Conservation (phyloP, 2,329 filamentous ascomycete species). For the Amauroascus niger region DNA sequence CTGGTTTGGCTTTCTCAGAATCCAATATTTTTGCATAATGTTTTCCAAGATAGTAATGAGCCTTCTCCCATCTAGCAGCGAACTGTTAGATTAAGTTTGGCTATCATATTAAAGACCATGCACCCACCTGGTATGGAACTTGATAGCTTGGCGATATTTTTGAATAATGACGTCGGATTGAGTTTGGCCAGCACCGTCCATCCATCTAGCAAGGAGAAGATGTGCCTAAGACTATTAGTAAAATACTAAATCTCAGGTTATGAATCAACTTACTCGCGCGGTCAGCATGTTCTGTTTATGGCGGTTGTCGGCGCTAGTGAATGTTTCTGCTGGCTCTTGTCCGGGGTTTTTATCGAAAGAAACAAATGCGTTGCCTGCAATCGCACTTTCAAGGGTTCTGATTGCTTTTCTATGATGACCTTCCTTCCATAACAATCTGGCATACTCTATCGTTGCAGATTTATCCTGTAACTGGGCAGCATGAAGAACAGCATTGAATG, state of each 20-base stretch:
- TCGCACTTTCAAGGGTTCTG: constrained; percentile 76
- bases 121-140: constrained; percentile 31
- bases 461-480: constrained; percentile 75
- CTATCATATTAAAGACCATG: neutral
- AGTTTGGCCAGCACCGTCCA: constrained; percentile 88
- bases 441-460: constrained; percentile 87
- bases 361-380: constrained; percentile 68
- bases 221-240: constrained; percentile 50
- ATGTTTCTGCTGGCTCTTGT: constrained; percentile 31
- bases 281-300: constrained; percentile 44
- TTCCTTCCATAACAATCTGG: constrained; percentile 84
- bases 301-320: constrained; percentile 26
- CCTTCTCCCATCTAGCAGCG: constrained; percentile 73
- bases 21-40: constrained; percentile 96
- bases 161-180: constrained; percentile 68
- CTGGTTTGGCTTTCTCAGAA: constrained; percentile 67
- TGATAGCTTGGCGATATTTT: constrained; percentile 67
- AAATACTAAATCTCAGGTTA: neutral
- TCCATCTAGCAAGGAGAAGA: constrained; percentile 88
- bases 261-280: constrained; percentile 30
- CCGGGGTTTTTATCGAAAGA: constrained; percentile 32
- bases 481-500: constrained; percentile 87
- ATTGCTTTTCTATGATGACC: constrained; percentile 92
- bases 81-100: constrained; percentile 12
- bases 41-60: constrained; percentile 90